phyloP scores from a whole-genome alignment of 2,329 filamentous ascomycete species.

The Alternaria hordeiaustralica region DNA sequence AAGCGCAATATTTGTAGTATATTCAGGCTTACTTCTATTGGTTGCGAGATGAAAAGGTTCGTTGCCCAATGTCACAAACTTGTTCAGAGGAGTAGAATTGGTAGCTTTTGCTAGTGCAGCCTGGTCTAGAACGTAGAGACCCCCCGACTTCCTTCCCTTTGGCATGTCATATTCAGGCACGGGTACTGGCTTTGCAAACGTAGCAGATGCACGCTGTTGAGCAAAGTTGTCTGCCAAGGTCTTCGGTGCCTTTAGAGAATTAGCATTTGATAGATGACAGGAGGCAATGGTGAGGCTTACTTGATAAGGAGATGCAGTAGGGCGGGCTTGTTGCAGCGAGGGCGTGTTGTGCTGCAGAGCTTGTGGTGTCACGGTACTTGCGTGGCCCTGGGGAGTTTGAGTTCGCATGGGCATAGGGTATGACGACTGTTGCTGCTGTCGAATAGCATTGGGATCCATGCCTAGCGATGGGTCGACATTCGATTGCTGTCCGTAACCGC shows the following conservation, averaged over 20 bases:
- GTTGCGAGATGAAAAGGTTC: conserved; percentile 51
- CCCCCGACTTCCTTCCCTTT: conserved; percentile 46
- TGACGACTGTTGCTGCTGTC: conserved; percentile 42
- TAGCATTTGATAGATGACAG: conserved; percentile 4
- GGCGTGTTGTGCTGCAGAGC: conserved; percentile 34
- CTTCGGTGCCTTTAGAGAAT: conserved; percentile 34
- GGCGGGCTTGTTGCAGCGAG: conserved; percentile 23
- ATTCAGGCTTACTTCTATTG: conserved; percentile 51
- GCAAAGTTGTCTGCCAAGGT: conserved; percentile 35
- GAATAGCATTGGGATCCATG: conserved; percentile 31
- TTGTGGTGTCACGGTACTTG: conserved; percentile 39
- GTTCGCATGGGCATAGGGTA: conserved; percentile 36
- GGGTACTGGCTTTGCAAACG: conserved; percentile 29
- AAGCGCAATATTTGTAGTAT: not conserved
- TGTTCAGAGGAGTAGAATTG: conserved; percentile 52
- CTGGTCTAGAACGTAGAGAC: conserved; percentile 52
- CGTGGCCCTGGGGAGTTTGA: conserved; percentile 30
- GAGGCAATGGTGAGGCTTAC: conserved; percentile 24
- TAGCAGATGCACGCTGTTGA: conserved; percentile 24
- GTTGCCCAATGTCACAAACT: conserved; percentile 53
- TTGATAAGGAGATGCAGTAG: conserved; percentile 35
- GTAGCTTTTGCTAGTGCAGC: conserved; percentile 52
- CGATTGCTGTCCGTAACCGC: conserved; percentile 33
- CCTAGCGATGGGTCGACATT: conserved; percentile 38
- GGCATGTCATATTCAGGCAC: conserved; percentile 44